Evolutionary conservation across 1,139 yeast species (phyloP), one percentile per base, ranked within the genome.

Genomic region (Nematodospora anomalae): DNA sequence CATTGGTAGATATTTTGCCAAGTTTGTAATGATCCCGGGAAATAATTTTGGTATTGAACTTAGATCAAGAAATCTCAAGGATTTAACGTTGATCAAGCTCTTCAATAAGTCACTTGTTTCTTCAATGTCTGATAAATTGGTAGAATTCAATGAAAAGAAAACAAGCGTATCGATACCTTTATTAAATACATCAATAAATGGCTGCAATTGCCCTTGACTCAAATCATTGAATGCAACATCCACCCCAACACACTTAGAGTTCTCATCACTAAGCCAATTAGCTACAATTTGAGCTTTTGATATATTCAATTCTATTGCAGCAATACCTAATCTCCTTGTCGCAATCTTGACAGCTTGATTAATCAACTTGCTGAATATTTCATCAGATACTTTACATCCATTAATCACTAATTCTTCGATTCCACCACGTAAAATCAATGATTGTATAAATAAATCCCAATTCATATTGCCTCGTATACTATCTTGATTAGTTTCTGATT

Each of bases 221-320:
- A 89, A 60, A 53, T 84, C 87, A 56, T 89, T 89, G 47, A 83
- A 89, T 1, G 92, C 95, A 33, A 89, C 61, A 64, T 89, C 96
- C 15, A 90, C 74, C 2, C 97, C 97, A 46, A 82, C 79, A 54
- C 90, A 79, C 12, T 71, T 71, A 12, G 80, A 69, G 12, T 62
- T 56, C 6, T 73, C 71, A 21, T 62, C 54, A 3, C 78, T 67
- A 30, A 84, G 70, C 92, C 95, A 86, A 34, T 75, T 62, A 13
- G 80, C 71, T 20, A 89, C 60, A 16, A 73, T 59, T 32, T 68
- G 60, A 9, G 85, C 63, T 46, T 87, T 88, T 23, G 68, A 73
- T 4, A 59, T 45, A 39, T 78, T 73, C 31, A 90, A 62, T 34
- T 81, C 86, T 33, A 81, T 79, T 13, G 83, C 74, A 0, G 96